Evolutionary conservation across 495 filamentous ascomycete genomes (phyloP).

Genomic region (Xylaria telfairii): DNA sequence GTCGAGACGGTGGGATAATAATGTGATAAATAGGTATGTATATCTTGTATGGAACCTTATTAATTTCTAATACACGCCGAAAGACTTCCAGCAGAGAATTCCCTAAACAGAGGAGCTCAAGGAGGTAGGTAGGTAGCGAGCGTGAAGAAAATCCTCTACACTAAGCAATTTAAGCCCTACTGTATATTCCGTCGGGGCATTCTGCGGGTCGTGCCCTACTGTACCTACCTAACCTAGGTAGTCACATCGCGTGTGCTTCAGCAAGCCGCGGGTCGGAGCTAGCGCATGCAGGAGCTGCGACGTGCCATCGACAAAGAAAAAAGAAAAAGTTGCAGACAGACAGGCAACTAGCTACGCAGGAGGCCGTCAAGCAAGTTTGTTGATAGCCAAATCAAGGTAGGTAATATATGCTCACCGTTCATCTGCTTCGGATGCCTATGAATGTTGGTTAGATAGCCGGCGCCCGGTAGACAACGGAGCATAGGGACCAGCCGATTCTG

Average conservation of each 20-base stretch:
- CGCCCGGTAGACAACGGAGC: conserved; percentile 11
- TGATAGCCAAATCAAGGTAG: not conserved
- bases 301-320: not conserved
- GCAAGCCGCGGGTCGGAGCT: conserved; percentile 8
- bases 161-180: conserved; percentile 1
- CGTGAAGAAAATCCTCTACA: not conserved
- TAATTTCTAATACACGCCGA: not conserved
- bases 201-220: conserved; percentile 2
- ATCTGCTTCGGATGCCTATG: not conserved
- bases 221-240: not conserved
- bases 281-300: not conserved
- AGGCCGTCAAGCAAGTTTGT: not conserved
- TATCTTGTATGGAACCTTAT: not conserved
- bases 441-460: not conserved
- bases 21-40: not conserved
- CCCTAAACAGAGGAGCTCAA: not conserved
- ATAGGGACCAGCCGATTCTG: conserved; percentile 14
- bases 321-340: not conserved
- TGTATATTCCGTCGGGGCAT: conserved; percentile 6
- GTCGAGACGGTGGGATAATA: not conserved
- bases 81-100: not conserved
- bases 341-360: not conserved
- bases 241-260: not conserved
- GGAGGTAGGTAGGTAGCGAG: too few species aligned
- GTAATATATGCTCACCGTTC: not conserved